Base-by-base conservation (phyloP, 2,329 filamentous ascomycete genomes). In the Rutstroemia sp. region DNA sequence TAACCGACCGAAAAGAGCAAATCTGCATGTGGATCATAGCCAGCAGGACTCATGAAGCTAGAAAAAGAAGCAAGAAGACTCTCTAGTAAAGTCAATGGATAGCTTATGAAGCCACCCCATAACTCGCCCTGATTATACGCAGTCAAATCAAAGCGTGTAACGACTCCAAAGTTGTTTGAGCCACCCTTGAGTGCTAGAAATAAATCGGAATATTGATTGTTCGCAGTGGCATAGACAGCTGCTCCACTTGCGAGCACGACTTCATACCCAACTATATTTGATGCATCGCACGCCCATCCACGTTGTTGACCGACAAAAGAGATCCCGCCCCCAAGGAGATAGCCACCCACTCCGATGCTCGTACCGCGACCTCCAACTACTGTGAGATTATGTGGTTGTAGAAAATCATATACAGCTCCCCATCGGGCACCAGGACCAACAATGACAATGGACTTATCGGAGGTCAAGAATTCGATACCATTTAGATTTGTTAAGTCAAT, bases 111-210 rank as follows among this genome's bases (percentile, higher is more conserved):
- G 7, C 57, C 57, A 51, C 54, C 54, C 54, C 54, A 57, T 16
- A 59, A 40, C 2, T 39, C 4, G 6, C 49, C 44, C 21, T 57
- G 57, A 5, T 51, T 46, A 39, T 58, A 60, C 6, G 56, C 56
- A 12, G 30, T 25, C 19, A 58, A 42, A 12, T 73, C 64, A 61
- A 76, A 78, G 8, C 69, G 69, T 9, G 76, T 76, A 8, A 78
- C 73, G 59, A 79, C 30, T 6, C 30, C 48, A 25, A 51, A 51
- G n/a, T 40, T 38, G 21, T 40, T 38, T 4, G 23, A 7, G 19
- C 81, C 80, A 5, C 42, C 5, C 19, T 34, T 34, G 4, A 51
- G n/a, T 10, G 48, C 48, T 16, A n/a, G 7, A n/a, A 17, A 51
- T 3, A 40, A n/a, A 21, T 51, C 34, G 30, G 17, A 9, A 40